Evolutionary conservation across 352 stramenopile genomes (phyloP).

Genomic region (Pythium vanterpoolii): DNA sequence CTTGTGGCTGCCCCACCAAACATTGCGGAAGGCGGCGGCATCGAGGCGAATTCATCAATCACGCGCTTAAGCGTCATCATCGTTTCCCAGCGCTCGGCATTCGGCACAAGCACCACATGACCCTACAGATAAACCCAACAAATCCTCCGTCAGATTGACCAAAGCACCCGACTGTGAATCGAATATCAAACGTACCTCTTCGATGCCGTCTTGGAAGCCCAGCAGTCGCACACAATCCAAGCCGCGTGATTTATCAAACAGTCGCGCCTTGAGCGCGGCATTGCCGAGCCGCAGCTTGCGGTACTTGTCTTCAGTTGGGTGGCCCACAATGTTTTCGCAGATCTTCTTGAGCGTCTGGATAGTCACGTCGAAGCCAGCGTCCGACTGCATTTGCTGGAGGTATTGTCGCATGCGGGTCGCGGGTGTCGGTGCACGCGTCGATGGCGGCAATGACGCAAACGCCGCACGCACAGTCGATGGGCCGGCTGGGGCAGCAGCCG

Average conservation of each 20-base stretch:
- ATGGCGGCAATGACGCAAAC: constrained; percentile 19
- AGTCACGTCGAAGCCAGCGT: constrained; percentile 42
- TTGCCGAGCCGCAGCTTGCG: constrained; percentile 70
- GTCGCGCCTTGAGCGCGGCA: constrained; percentile 50
- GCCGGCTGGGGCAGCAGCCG: constrained; percentile 6
- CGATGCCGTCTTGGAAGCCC: constrained; percentile 68
- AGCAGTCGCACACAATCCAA: constrained; percentile 60
- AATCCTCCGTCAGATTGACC: background rate
- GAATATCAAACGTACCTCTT: constrained; percentile 36
- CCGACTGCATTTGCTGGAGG: constrained; percentile 57
- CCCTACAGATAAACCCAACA: constrained; percentile 26
- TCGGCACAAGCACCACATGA: constrained; percentile 66
- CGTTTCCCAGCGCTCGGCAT: constrained; percentile 70
- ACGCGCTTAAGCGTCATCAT: constrained; percentile 60
- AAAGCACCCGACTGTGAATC: background rate
- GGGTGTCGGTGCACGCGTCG: constrained; percentile 4
- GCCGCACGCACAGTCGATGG: constrained; percentile 9
- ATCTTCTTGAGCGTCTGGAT: constrained; percentile 79
- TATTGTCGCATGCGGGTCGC: constrained; percentile 35
- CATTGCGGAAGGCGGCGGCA: constrained; percentile 6
- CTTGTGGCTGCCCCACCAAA: constrained; percentile 9
- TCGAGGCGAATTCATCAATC: constrained; percentile 44
- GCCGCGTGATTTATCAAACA: constrained; percentile 58
- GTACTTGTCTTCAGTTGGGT: constrained; percentile 79
- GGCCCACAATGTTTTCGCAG: constrained; percentile 69